Evolutionary conservation across 148 eudicot species (phyloP).

Genomic region (Spergularia bocconei): DNA sequence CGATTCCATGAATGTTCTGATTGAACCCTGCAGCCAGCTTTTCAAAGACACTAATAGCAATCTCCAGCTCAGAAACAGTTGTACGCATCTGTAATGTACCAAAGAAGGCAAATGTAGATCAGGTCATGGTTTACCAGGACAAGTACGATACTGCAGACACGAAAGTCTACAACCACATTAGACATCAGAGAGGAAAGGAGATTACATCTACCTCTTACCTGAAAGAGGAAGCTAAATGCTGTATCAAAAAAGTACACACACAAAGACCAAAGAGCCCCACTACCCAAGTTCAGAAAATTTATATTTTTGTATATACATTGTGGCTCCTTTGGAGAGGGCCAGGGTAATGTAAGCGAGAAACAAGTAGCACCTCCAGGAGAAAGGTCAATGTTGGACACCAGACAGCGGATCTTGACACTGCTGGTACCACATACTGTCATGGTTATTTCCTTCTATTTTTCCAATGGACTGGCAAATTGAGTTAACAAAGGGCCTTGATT

Average conservation of each 20-base stretch:
- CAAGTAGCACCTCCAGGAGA: not conserved
- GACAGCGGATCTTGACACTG: too few species aligned
- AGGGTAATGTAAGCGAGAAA: not conserved
- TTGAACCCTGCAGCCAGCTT: conserved; percentile 76
- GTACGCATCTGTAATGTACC: conserved; percentile 60
- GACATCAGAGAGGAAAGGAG: not conserved
- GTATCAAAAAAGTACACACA: not conserved
- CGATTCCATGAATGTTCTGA: conserved; percentile 87
- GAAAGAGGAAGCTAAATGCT: not conserved
- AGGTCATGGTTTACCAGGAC: not conserved
- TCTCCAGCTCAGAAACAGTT: conserved; percentile 78
- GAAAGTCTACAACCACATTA: not conserved
- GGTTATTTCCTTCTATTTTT: too few species aligned
- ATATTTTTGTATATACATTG: not conserved
- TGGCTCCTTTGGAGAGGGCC: not conserved
- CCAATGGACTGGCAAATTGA: too few species aligned
- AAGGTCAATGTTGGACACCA: not conserved
- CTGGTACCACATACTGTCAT: not conserved
- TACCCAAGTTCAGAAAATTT: not conserved
- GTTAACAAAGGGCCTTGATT: too few species aligned
- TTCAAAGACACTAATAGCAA: conserved; percentile 87
- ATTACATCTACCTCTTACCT: not conserved
- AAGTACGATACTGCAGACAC: not conserved
- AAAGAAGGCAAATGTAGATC: not conserved
- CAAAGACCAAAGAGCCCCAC: not conserved